A percentile compares a stretch with the other conserved stretches of the same genome.
These are phyloP conservation scores for Metarhizium anisopliae DNA, from an alignment of 2,329 filamentous ascomycete species.

Conservation along the genomic window DNA sequence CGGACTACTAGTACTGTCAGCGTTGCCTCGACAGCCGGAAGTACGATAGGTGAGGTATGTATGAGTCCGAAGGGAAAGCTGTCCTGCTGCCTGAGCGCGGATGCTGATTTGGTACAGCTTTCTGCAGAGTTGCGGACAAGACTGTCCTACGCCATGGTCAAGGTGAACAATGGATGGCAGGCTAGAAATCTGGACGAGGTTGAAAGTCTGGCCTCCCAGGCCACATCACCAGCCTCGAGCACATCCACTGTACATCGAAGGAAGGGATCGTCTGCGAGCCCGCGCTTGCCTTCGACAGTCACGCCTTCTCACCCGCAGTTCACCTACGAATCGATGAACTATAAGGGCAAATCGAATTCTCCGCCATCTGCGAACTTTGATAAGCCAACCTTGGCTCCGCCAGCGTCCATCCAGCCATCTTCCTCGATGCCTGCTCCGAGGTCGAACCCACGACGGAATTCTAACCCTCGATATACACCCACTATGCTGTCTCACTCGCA, in stretches of 20 bases:
- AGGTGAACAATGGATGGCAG: conserved; percentile 86
- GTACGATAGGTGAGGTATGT: conserved; percentile 69
- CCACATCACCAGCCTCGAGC: conserved; percentile 53
- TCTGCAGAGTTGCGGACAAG: conserved; percentile 74
- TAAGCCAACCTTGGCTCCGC: conserved; percentile 38
- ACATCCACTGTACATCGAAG: conserved; percentile 45
- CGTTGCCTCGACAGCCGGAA: conserved; percentile 49
- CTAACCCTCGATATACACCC: conserved; percentile 39
- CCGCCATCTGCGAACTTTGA: conserved; percentile 27
- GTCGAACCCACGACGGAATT: conserved; percentile 38
- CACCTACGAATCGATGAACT: conserved; percentile 7
- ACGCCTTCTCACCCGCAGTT: conserved; percentile 22
- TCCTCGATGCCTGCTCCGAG: conserved; percentile 23
- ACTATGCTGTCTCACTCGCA: conserved; percentile 40
- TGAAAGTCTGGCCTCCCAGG: conserved; percentile 63
- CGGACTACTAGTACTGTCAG: conserved; percentile 64
- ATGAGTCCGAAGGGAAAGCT: not conserved
- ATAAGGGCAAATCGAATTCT: conserved; percentile 23
- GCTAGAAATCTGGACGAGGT: conserved; percentile 68
- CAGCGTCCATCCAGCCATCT: conserved; percentile 45
- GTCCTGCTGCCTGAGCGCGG: not conserved
- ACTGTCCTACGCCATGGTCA: conserved; percentile 87
- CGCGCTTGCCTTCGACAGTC: conserved; percentile 31
- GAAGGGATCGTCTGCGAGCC: conserved; percentile 45
- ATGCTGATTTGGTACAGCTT: conserved; percentile 38